Conservation (phyloP, 441 rosid genomes). For the Melastoma candidum region DNA sequence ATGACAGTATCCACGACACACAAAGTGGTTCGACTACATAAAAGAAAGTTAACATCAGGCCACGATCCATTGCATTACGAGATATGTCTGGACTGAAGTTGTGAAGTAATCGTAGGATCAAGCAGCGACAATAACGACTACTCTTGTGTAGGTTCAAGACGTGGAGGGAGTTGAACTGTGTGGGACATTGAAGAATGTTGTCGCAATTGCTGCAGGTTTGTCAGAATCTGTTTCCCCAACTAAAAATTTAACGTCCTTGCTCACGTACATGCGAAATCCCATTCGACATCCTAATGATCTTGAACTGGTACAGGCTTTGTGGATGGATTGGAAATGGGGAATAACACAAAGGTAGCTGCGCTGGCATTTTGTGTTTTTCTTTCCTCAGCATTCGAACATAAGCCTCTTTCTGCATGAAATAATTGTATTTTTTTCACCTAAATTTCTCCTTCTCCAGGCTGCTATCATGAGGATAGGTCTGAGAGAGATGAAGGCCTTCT, state of each 20-base stretch:
- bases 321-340: constrained; percentile 96
- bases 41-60: too few species aligned
- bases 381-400: background rate
- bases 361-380: background rate
- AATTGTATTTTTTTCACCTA: background rate
- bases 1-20: too few species aligned
- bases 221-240: too few species aligned
- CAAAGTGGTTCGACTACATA: too few species aligned
- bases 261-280: too few species aligned
- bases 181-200: constrained; percentile 93
- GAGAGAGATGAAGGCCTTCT: constrained; percentile 84
- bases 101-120: too few species aligned
- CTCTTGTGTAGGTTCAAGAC: constrained; percentile 52
- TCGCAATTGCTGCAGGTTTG: constrained; percentile 83
- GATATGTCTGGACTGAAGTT: too few species aligned
- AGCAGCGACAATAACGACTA: background rate
- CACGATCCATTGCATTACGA: too few species aligned
- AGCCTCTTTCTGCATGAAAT: background rate
- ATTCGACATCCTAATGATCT: background rate
- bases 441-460: constrained; percentile 35
- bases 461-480: constrained; percentile 96
- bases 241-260: background rate
- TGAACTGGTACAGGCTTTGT: constrained; percentile 52
- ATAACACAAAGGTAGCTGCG: constrained; percentile 70
- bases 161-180: constrained; percentile 95